Conservation (phyloP, 176 grass and related monocot species). For the Carex parvula region DNA sequence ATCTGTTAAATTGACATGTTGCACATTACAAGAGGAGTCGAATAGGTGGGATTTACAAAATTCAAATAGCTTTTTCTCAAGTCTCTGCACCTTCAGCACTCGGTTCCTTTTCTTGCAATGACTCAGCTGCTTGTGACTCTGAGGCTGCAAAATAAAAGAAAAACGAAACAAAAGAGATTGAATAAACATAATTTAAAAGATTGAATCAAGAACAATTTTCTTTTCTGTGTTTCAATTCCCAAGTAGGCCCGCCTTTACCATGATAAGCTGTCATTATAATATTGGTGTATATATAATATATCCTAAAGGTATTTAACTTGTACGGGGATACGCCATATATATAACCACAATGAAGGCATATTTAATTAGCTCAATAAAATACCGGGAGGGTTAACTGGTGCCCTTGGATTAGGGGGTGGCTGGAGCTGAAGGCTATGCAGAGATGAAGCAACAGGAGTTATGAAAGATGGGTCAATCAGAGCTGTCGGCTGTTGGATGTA, state of each 20-base stretch:
- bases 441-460: slow-evolving; percentile 5
- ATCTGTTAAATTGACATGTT: slow-evolving; percentile 24
- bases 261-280: neutral
- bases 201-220: neutral
- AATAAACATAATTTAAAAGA: neutral
- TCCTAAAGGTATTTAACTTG: neutral
- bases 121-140: neutral
- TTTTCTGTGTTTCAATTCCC: neutral
- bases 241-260: neutral
- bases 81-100: neutral
- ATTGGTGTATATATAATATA: neutral
- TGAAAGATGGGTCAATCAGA: slow-evolving; percentile 16
- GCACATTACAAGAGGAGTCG: neutral
- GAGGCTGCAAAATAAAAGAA: slow-evolving; percentile 1
- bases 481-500: slow-evolving; percentile 22
- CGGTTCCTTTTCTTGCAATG: slow-evolving; percentile 12
- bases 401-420: slow-evolving; percentile 16
- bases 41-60: slow-evolving; percentile 7
- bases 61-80: neutral
- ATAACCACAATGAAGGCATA: neutral
- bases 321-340: neutral
- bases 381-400: slow-evolving; percentile 17
- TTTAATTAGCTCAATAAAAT: neutral
- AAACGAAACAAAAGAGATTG: slow-evolving; percentile 7
- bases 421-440: slow-evolving; percentile 29